These are phyloP conservation scores for Cryptococcus hybrid DNA, from an alignment of 1,284 basidiomycete genomes.

Conservation along the genomic window DNA sequence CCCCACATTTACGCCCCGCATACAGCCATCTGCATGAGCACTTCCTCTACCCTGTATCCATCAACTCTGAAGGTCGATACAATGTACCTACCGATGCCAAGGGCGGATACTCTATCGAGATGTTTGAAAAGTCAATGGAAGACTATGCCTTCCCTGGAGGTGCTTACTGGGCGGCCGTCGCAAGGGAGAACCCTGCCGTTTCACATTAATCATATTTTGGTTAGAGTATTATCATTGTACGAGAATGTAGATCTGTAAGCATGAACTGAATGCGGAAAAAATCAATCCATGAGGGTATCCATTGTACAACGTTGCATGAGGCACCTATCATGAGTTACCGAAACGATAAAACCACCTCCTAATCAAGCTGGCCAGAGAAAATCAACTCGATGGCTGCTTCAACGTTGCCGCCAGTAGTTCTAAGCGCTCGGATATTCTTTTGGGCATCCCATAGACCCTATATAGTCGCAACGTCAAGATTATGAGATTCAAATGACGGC, in stretches of 20 bases:
- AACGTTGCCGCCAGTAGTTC: slow-evolving; percentile 85
- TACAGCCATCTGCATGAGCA: slow-evolving; percentile 80
- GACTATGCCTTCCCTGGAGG: slow-evolving; percentile 51
- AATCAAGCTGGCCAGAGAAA: slow-evolving; percentile 58
- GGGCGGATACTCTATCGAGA: slow-evolving; percentile 53
- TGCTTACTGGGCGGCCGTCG: slow-evolving; percentile 50
- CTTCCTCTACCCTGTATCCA: slow-evolving; percentile 83
- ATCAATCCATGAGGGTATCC: neutral
- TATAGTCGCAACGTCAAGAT: neutral
- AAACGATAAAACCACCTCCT: slow-evolving; percentile 9
- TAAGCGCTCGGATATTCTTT: slow-evolving; percentile 83
- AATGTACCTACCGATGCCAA: slow-evolving; percentile 56
- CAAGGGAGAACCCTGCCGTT: slow-evolving; percentile 29
- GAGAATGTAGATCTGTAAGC: too few species aligned
- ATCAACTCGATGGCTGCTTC: slow-evolving; percentile 89
- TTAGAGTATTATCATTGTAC: too few species aligned
- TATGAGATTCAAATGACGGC: too few species aligned
- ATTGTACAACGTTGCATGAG: neutral
- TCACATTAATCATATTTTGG: slow-evolving; percentile 12
- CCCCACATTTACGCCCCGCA: neutral
- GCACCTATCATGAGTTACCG: neutral
- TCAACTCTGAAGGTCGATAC: slow-evolving; percentile 81
- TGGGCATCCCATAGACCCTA: slow-evolving; percentile 81
- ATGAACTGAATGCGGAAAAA: too few species aligned
- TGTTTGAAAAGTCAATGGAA: slow-evolving; percentile 51